Base-by-base conservation (phyloP, 495 filamentous ascomycete species). In the Penicillium paxilli region DNA sequence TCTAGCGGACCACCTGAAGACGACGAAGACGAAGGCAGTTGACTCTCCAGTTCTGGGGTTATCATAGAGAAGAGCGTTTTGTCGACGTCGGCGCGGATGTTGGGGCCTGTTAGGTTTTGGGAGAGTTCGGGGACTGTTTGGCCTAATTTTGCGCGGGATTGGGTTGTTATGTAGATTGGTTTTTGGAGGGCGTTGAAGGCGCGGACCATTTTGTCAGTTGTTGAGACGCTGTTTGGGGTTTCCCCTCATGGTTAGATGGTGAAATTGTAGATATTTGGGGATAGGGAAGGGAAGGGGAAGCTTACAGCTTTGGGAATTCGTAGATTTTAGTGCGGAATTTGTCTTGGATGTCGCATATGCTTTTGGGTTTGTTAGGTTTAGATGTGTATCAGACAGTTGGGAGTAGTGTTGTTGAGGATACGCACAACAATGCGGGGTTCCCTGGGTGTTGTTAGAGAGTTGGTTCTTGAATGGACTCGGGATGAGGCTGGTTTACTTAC, bases 331-430 rank as follows among this genome's bases (percentile, higher is more conserved):
- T 71, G 38, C 91, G 82, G 77, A 98, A 98, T 67, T 89, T 92
- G 57, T 96, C 92, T 79, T 98, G 94, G 58, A 97, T 81, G 62
- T 98, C 94, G 76, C 94, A 98, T 63, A 98, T 81, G 59, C 93
- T 98, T 32, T 24, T 11, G 1, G 30, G 25, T 20, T 21, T 35
- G 35, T 65, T 59, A 59, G 45, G n/a, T n/a, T n/a, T n/a, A n/a
- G n/a, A n/a, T n/a, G n/a, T 28, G 42, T 24, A 10, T 49, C 9
- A 30, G 33, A 25, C 44, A 41, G 26, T 55, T n/a, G 12, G 14
- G 24, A 28, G 23, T 21, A 8, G 52, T 42, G 35, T 25, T n/a
- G n/a, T n/a, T n/a, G n/a, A n/a, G n/a, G 49, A 52, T 6, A 70
- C 76, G 57, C 70, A 90, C 87, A 91, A 88, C 50, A 91, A 69